Percentiles rank a stretch among this genome's conserved stretches.
Conservation (phyloP, 1,284 basidiomycete species). For the Bondarzewia mesenterica region DNA sequence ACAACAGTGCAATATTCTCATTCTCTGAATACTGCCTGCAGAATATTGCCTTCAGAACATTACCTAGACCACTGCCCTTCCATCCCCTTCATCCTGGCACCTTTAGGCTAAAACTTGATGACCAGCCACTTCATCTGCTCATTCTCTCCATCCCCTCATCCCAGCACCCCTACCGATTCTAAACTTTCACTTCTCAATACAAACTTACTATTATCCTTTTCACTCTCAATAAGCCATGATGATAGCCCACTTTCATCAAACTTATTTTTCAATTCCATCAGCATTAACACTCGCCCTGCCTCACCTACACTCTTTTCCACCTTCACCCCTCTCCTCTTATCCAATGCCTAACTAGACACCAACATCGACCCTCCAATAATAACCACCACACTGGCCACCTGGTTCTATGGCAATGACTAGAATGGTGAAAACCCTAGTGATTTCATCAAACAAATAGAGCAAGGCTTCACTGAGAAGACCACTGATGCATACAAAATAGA, state of each 20-base stretch:
- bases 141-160: not conserved
- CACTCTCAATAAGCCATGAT: too few species aligned
- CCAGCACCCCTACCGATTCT: not conserved
- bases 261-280: too few species aligned
- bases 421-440: not conserved
- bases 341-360: not conserved
- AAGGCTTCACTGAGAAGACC: not conserved
- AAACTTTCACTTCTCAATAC: not conserved
- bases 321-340: too few species aligned
- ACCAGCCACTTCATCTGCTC: not conserved
- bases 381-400: not conserved
- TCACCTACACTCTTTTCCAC: too few species aligned
- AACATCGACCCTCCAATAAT: not conserved
- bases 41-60: not conserved
- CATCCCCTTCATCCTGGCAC: too few species aligned
- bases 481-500: not conserved
- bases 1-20: not conserved
- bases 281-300: too few species aligned
- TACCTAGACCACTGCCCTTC: not conserved
- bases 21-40: not conserved
- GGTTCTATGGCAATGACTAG: not conserved
- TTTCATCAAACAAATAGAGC: not conserved
- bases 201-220: not conserved
- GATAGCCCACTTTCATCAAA: too few species aligned
- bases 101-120: not conserved